Conservation (phyloP, 345 rosid genomes). For the Geranium brycei region DNA sequence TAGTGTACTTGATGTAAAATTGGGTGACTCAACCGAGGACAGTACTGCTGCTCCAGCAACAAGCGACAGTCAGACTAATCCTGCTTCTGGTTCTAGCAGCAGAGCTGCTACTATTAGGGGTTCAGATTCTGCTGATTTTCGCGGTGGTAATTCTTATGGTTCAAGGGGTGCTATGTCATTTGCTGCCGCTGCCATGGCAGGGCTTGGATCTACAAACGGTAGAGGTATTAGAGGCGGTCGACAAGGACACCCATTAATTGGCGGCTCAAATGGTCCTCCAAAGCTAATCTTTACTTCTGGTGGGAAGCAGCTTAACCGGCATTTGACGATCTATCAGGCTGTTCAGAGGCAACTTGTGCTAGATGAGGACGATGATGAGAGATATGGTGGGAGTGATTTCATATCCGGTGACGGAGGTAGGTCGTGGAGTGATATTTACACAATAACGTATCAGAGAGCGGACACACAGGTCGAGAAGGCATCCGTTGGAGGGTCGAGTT, state of each 20-base stretch:
- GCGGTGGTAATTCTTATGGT: constrained; percentile 56
- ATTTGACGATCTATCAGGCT: constrained; percentile 96
- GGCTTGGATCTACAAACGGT: constrained; percentile 81
- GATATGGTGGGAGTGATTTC: constrained; percentile 68
- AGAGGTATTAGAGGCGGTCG: constrained; percentile 87
- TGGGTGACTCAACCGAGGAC: constrained; percentile 76
- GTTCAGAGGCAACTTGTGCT: constrained; percentile 82
- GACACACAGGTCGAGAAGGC: constrained; percentile 63
- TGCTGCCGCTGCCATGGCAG: constrained; percentile 99
- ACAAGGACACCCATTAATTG: constrained; percentile 60
- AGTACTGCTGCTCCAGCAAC: constrained; percentile 29
- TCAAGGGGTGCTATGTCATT: constrained; percentile 96
- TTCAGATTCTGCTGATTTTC: constrained; percentile 62
- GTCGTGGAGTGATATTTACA: constrained; percentile 78
- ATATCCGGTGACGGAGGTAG: constrained; percentile 82
- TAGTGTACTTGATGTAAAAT: constrained; percentile 87
- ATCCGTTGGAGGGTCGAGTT: constrained; percentile 48
- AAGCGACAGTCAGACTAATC: constrained; percentile 43
- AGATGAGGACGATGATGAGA: constrained; percentile 89
- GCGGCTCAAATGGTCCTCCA: constrained; percentile 64
- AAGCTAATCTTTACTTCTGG: constrained; percentile 70
- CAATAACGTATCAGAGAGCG: constrained; percentile 77
- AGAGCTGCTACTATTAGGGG: constrained; percentile 56
- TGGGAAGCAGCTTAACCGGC: constrained; percentile 82
- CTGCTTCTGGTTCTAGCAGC: constrained; percentile 75